Evolutionary conservation across 2,329 filamentous ascomycete species (phyloP), one percentile per base, ranked within the genome.

Genomic region (Ceratocystis colombiana): DNA sequence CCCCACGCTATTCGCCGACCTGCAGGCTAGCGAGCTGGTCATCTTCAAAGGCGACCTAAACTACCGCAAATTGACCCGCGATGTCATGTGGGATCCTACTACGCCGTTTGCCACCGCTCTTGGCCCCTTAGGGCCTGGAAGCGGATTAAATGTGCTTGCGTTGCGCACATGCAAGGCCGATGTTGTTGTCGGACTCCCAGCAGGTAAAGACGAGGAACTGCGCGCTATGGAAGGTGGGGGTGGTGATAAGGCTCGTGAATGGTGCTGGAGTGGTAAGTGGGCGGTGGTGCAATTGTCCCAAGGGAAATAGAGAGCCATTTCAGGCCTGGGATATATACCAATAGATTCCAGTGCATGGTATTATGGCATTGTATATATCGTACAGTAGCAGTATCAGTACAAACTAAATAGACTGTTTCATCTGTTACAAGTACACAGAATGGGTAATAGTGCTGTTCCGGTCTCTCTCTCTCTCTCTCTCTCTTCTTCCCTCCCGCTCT

Each of bases 21-120:
- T 99, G 66, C 87, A 91, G 78, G 77, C 84, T 68, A 89, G 88
- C 70, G 89, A 96, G 74, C 79, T 99, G 20, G 90, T 96, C 12
- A 85, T 99, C 66, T 97, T 97, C 80, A 99, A 99, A 79, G 94
- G 94, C 2, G 94, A 99, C 74, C 75, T 99, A 71, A 99, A 99
- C 77, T 99, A 97, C 76, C 82, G 94, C 68, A 99, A 99, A 76
- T 76, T 99, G 70, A 91, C 88, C 37, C 88, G 85, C 62, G 94
- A 99, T 79, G 90, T 83, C 33, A 79, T 79, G 67, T 99, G 94
- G 94, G 85, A 91, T 71, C 82, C 93, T 1, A 90, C 91, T 0
- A 97, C 93, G 0, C 86, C 90, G 0, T 97, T 97, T 76, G 80
- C 81, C 1, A 82, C 88, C 69, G 92, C 94, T 0, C 86, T 99